Base-by-base conservation (phyloP, 306 rosid species). In the Vigna mungo region DNA sequence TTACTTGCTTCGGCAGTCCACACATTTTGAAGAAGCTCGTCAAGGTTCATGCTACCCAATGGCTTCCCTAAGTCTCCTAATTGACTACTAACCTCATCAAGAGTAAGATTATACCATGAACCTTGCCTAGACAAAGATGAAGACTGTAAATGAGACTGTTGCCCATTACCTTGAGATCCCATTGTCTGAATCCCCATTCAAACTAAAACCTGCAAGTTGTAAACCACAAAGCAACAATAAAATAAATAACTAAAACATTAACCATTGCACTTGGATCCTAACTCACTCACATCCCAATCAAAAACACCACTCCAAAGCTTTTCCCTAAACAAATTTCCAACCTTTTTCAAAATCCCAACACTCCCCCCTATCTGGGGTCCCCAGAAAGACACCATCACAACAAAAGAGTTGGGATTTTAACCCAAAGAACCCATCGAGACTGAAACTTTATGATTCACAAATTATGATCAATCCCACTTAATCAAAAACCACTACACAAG, bases 1-100 rank as follows among this genome's bases (percentile, higher is more conserved):
- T 87, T 87, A 72, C 64, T 90, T 34, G 86, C 90, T 80, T 90
- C 96, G 66, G 92, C 87, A 65, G 87, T 84, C 92, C 90, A 90
- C 43, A 93, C 84, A 76, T 85, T 93, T 54, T 80, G 87, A 41
- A 86, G 90, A 82, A 86, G 87, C 83, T 88, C 90, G 14, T 86
- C 88, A 9, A 88, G 88, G 82, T 88, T 85, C 90, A 86, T 84
- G 71, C 87, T 86, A 7, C 85, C 84, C 43, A 88, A 44, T 59
- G 89, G 86, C 76, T 88, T 88, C 41, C 86, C 88, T 68, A 61
- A 15, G 48, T 80, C 84, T 12, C 88, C 90, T 48, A 88, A 73
- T 39, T 82, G 90, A 51, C 64, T 80, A 39, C 75, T 86, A 51
- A 88, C 86, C 78, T 88, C 75, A 81, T 84, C 86, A 1, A 88